phyloP scores from a whole-genome alignment of 2,329 filamentous ascomycete genomes.

The Aspergillus neoniger region DNA sequence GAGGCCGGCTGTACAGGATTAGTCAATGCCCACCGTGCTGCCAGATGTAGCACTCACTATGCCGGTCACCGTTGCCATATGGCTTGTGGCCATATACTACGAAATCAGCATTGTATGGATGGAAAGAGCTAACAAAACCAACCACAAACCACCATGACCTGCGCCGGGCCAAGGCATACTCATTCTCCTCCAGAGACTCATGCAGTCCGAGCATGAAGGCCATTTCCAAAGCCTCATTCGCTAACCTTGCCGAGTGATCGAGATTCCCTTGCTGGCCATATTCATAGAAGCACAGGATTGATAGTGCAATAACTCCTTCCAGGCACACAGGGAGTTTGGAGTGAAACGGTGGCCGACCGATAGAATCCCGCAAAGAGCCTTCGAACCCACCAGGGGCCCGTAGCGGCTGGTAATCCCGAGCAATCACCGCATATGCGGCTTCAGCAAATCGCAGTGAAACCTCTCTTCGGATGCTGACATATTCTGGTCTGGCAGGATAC shows the following conservation, averaged over 20 bases:
- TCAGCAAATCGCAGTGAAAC: conserved; percentile 28
- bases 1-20: conserved; percentile 17
- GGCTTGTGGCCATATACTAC: conserved; percentile 53
- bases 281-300: conserved; percentile 33
- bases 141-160: conserved; percentile 36
- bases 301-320: conserved; percentile 31
- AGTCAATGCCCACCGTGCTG: not conserved
- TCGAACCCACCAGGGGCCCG: conserved; percentile 15
- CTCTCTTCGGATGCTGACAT: conserved; percentile 25
- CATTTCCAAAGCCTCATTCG: conserved; percentile 28
- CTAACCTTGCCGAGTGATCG: conserved; percentile 31
- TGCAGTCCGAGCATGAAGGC: conserved; percentile 32
- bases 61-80: conserved; percentile 55
- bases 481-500: conserved; percentile 21
- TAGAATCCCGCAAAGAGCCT: conserved; percentile 1
- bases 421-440: conserved; percentile 27
- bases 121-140: not conserved
- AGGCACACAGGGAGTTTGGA: conserved; percentile 25
- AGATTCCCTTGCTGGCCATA: conserved; percentile 35
- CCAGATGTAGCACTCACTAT: conserved; percentile 37
- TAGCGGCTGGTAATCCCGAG: conserved; percentile 28
- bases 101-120: conserved; percentile 4
- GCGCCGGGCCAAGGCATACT: conserved; percentile 27
- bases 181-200: conserved; percentile 20
- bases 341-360: conserved; percentile 20